phyloP scores from a whole-genome alignment of 2,329 filamentous ascomycete genomes.

The Fusarium oligoseptatum region DNA sequence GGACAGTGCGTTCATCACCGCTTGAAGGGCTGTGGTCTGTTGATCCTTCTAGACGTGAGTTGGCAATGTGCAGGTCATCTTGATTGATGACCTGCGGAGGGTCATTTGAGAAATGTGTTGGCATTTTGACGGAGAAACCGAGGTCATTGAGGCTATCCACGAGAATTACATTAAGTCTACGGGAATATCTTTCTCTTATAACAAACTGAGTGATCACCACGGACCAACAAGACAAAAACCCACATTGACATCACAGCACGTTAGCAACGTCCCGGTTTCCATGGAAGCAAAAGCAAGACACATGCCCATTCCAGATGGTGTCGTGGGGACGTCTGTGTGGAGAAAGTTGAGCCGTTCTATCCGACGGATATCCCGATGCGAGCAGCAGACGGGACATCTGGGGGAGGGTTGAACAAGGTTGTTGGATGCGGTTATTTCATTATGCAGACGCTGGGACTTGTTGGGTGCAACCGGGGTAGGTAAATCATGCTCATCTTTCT shows the following conservation, averaged over 20 bases:
- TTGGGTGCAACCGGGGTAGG: not conserved
- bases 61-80: conserved; percentile 52
- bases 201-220: conserved; percentile 1
- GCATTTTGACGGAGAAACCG: conserved; percentile 39
- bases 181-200: not conserved
- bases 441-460: not conserved
- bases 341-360: conserved; percentile 31
- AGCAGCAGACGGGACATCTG: not conserved
- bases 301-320: conserved; percentile 23
- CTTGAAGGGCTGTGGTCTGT: conserved; percentile 24
- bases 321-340: conserved; percentile 16
- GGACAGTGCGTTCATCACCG: conserved; percentile 26
- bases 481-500: not conserved
- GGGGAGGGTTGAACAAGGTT: not conserved
- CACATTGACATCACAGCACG: conserved; percentile 40
- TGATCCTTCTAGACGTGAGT: conserved; percentile 53
- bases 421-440: not conserved
- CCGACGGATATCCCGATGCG: conserved; percentile 14
- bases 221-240: conserved; percentile 11
- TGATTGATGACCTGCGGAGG: conserved; percentile 55
- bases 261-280: conserved; percentile 13
- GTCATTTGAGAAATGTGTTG: conserved; percentile 53
- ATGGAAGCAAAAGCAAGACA: conserved; percentile 18
- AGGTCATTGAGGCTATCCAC: not conserved
- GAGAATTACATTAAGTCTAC: conserved; percentile 4